These are phyloP conservation scores for Fomes fomentarius DNA, from an alignment of 1,284 basidiomycete genomes.

Conservation along the genomic window DNA sequence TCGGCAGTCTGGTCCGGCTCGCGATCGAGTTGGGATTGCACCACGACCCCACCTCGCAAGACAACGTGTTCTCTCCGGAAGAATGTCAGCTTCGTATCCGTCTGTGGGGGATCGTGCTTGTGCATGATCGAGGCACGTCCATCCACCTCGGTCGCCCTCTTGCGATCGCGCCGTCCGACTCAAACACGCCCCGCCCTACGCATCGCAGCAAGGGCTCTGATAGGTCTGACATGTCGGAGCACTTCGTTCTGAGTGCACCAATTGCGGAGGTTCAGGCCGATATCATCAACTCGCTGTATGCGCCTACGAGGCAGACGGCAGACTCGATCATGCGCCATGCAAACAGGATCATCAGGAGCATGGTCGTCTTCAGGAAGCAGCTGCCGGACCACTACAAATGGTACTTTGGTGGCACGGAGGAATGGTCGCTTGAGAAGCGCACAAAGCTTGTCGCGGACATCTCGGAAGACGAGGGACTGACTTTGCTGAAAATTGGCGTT, in stretches of 20 bases:
- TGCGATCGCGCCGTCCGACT: conserved; percentile 75
- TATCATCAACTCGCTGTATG: conserved; percentile 81
- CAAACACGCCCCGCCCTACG: conserved; percentile 72
- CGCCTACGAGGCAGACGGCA: conserved; percentile 64
- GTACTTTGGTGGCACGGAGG: conserved; percentile 72
- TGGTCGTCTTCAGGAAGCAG: conserved; percentile 65
- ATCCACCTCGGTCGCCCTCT: conserved; percentile 83
- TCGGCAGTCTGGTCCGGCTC: conserved; percentile 78
- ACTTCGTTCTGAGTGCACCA: conserved; percentile 70
- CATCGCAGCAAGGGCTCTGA: too few relatives aligned
- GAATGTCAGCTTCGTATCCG: conserved; percentile 77
- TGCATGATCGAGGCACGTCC: conserved; percentile 84
- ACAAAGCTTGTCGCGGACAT: conserved; percentile 70
- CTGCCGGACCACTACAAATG: conserved; percentile 70
- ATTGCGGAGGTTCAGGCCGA: conserved; percentile 83
- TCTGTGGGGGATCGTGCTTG: conserved; percentile 78
- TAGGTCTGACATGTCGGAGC: conserved; percentile 59
- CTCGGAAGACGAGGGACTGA: conserved; percentile 77
- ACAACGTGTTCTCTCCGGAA: conserved; percentile 65
- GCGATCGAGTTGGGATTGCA: conserved; percentile 81
- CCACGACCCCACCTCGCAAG: conserved; percentile 75
- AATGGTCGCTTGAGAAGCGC: conserved; percentile 69
- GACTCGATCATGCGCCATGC: conserved; percentile 76
- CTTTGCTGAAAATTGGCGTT: conserved; percentile 79
- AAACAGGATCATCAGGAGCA: conserved; percentile 73